Percentiles rank a stretch among this genome's conserved stretches.
phyloP scores from a whole-genome alignment of 495 filamentous ascomycete genomes.

The Penicillium cinerascens region DNA sequence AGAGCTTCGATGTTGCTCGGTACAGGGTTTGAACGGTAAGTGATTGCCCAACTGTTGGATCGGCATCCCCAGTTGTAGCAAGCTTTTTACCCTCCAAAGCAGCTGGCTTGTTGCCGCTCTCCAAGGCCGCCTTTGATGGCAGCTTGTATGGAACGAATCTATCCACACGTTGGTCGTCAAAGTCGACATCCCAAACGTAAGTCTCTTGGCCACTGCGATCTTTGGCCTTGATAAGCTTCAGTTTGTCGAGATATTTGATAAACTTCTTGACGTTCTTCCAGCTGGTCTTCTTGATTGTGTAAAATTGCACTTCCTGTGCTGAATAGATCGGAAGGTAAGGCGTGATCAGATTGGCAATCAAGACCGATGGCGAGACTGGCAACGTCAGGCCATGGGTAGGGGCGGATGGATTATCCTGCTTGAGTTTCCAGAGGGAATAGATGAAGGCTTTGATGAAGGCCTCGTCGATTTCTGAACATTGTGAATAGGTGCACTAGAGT shows the following conservation, averaged over 20 bases:
- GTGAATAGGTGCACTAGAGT: slow-evolving; percentile 13
- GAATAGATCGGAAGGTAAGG: slow-evolving; percentile 64
- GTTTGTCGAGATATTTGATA: slow-evolving; percentile 67
- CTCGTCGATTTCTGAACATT: slow-evolving; percentile 58
- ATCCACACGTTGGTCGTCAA: slow-evolving; percentile 50
- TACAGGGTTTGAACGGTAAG: slow-evolving; percentile 53
- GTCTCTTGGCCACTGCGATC: slow-evolving; percentile 64
- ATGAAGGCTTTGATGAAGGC: slow-evolving; percentile 67
- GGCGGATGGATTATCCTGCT: slow-evolving; percentile 45
- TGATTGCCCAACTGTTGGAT: slow-evolving; percentile 55
- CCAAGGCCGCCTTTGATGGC: slow-evolving; percentile 40
- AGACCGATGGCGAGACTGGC: slow-evolving; percentile 60
- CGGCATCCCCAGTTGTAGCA: slow-evolving; percentile 34
- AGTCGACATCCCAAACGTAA: slow-evolving; percentile 65
- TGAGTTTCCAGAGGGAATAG: slow-evolving; percentile 57
- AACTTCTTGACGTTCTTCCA: slow-evolving; percentile 75
- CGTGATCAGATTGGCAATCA: slow-evolving; percentile 63
- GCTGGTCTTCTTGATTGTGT: slow-evolving; percentile 71
- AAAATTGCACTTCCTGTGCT: slow-evolving; percentile 50
- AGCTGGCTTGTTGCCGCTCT: slow-evolving; percentile 30
- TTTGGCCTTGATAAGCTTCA: slow-evolving; percentile 59
- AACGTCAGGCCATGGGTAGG: slow-evolving; percentile 55
- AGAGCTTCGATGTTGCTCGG: slow-evolving; percentile 54
- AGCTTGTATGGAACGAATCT: slow-evolving; percentile 63
- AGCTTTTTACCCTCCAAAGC: slow-evolving; percentile 39